phyloP scores from a whole-genome alignment of 805 yeast genomes.

The Yueomyces sp. region DNA sequence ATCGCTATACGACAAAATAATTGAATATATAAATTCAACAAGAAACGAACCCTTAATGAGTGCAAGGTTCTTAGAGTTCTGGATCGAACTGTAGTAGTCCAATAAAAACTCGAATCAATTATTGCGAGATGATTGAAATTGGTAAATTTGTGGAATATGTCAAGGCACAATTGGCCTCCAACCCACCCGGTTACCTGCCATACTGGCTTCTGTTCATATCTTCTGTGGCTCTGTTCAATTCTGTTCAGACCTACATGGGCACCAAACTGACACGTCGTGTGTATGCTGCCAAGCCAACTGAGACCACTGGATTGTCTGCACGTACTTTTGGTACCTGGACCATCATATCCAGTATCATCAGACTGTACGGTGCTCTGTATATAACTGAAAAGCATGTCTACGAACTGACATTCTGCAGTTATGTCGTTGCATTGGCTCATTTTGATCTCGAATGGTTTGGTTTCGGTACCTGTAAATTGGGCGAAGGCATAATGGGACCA shows the following conservation, averaged over 20 bases:
- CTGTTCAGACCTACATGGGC: conserved; percentile 77
- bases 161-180: conserved; percentile 1
- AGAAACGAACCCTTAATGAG: too few species aligned
- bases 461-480: conserved; percentile 68
- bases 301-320: conserved; percentile 65
- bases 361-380: conserved; percentile 79
- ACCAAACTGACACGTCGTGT: conserved; percentile 65
- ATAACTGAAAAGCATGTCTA: conserved; percentile 57
- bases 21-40: too few species aligned
- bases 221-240: conserved; percentile 83
- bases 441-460: conserved; percentile 73
- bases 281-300: conserved; percentile 48
- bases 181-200: conserved; percentile 47
- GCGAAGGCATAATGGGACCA: conserved; percentile 85
- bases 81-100: too few species aligned
- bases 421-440: conserved; percentile 71
- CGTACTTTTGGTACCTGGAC: conserved; percentile 99
- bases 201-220: conserved; percentile 75
- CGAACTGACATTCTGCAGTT: conserved; percentile 68
- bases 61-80: too few species aligned
- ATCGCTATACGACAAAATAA: too few species aligned
- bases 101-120: too few species aligned
- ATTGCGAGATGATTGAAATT: too few species aligned
- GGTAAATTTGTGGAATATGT: too few species aligned
- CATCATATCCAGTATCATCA: conserved; percentile 64